Percentiles rank a stretch among this genome's conserved stretches.
These are phyloP conservation scores for Lepiota brunneoincarnata DNA, from an alignment of 768 basidiomycete genomes.

Conservation along the genomic window DNA sequence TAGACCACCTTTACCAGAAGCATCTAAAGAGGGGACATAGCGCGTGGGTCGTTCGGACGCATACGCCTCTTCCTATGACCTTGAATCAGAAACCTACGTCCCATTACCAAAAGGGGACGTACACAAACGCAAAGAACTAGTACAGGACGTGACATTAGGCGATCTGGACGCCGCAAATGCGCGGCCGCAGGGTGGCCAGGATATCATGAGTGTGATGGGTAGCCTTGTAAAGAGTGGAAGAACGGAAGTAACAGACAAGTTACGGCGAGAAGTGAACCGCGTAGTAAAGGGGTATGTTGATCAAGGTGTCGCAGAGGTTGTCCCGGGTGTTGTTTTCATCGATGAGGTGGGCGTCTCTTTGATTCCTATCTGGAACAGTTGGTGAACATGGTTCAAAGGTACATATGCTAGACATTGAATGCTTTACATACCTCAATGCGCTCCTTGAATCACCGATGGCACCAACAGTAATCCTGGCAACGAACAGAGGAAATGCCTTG, in stretches of 20 bases:
- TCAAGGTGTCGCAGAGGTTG: constrained; percentile 96
- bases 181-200: constrained; percentile 93
- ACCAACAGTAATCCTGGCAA: constrained; percentile 95
- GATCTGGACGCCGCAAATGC: constrained; percentile 97
- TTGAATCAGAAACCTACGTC: constrained; percentile 98
- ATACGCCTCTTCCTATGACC: constrained; percentile 95
- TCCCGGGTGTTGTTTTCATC: constrained; percentile 97
- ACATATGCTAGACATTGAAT: constrained; percentile 99
- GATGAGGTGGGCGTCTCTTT: constrained; percentile 74
- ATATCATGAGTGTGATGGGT: constrained; percentile 98
- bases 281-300: constrained; percentile 97
- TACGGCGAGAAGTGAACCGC: constrained; percentile 94
- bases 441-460: constrained; percentile 96
- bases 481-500: constrained; percentile 89
- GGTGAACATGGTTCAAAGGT: constrained; percentile 52
- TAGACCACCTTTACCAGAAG: constrained; percentile 4
- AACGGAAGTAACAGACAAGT: constrained; percentile 96
- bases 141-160: constrained; percentile 92
- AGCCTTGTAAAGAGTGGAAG: constrained; percentile 86
- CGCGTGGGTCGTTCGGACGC: constrained; percentile 96
- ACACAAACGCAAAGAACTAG: constrained; percentile 92
- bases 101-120: constrained; percentile 96
- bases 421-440: constrained; percentile 97
- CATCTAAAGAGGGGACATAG: constrained; percentile 34
- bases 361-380: constrained; percentile 1